Evolutionary conservation across 257 asterid genomes (phyloP).

Genomic region (Leonotis leonurus): DNA sequence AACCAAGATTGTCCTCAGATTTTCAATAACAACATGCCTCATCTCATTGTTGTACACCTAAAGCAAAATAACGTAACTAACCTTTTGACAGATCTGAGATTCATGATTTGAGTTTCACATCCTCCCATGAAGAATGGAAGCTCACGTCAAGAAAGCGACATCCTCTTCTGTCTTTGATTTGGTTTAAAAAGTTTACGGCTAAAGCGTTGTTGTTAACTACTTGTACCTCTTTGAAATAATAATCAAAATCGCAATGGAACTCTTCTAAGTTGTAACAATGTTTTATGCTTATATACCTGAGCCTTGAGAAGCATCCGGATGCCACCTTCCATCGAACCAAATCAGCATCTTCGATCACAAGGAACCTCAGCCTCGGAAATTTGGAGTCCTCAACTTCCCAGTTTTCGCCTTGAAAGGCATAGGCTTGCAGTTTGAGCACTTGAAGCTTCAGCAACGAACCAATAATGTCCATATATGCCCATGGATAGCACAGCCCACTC

Average conservation of each 20-base stretch:
- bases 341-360: slow-evolving; percentile 6
- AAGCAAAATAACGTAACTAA: too few species aligned
- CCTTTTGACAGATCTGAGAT: not conserved
- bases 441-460: not conserved
- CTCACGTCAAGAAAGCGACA: not conserved
- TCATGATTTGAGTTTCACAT: not conserved
- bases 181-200: not conserved
- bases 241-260: not conserved
- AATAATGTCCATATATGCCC: not conserved
- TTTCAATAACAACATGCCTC: too few species aligned
- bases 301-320: not conserved
- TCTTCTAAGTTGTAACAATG: slow-evolving; percentile 7
- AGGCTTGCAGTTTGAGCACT: slow-evolving; percentile 1
- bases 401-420: slow-evolving; percentile 5
- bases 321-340: not conserved
- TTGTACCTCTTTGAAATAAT: not conserved
- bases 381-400: not conserved
- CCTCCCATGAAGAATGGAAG: not conserved
- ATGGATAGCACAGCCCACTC: slow-evolving; percentile 11
- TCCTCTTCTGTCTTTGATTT: not conserved
- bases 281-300: not conserved
- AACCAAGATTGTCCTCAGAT: too few species aligned
- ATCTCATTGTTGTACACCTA: too few species aligned
- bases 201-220: slow-evolving; percentile 6
- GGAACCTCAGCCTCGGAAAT: not conserved